Evolutionary conservation across 176 grass and related monocot species (phyloP).

Genomic region (Bromus sterilis): DNA sequence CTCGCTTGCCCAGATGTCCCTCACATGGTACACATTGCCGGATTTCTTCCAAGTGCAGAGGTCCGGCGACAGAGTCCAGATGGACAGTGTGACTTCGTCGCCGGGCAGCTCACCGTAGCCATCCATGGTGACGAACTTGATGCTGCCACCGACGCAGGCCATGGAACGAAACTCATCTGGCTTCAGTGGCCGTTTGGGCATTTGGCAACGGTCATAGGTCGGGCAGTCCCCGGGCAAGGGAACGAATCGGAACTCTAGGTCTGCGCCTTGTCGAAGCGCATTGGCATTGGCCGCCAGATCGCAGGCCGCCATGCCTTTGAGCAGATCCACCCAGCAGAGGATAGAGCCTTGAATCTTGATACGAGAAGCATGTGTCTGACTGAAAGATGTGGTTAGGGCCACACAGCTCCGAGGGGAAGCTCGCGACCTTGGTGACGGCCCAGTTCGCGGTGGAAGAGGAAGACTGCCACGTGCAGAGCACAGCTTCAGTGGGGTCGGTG

Average conservation of each 20-base stretch:
- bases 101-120: not conserved
- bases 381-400: not conserved
- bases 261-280: no score
- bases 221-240: not conserved
- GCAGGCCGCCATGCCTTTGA: not conserved
- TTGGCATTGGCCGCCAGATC: no score
- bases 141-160: not conserved
- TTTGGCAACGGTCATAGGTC: not conserved
- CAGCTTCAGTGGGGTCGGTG: not conserved
- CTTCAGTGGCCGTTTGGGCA: not conserved
- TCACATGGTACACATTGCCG: not conserved
- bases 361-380: not conserved
- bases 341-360: not conserved
- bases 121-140: not conserved
- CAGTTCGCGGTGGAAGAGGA: not conserved
- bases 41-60: not conserved
- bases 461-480: not conserved
- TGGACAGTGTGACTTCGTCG: not conserved
- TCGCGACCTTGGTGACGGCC: not conserved
- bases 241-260: not conserved
- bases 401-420: not conserved
- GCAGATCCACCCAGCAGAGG: no score
- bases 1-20: not conserved
- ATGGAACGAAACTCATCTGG: not conserved
- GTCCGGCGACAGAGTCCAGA: conserved; percentile 6